Base-by-base conservation (phyloP, 208 protist genomes). In the Crithidia expoeki region DNA sequence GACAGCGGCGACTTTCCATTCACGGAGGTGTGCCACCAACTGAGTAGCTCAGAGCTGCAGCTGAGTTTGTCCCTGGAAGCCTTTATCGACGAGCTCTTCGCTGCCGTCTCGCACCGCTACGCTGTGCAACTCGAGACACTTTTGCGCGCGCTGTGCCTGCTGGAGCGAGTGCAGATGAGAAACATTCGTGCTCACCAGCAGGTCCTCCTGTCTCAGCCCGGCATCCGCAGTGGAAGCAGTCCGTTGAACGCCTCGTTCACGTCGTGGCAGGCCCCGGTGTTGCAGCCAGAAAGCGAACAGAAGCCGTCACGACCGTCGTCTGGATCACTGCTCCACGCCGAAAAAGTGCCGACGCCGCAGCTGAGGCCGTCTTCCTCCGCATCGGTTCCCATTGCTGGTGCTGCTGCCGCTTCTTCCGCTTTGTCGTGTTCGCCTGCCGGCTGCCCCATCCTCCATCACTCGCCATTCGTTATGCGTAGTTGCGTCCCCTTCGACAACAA, bases 141-240 rank as follows among this genome's bases (percentile, higher is more conserved):
- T 5, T n/a, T 82, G 14, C 72, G 75, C 38, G 74, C 49, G 28
- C 72, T 86, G 36, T 76, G 65, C 19, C 63, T 86, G 19, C 46
- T 86, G 46, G 81, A 86, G 62, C 64, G 53, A 21, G 68, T 82
- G 53, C 81, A 86, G 49, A 64, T 60, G 46, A 59, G 50, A 25
- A 82, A 82, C 68, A 74, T 86, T 19, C 69, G 73, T 16, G 55
- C 50, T 1, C 70, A 79, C n/a, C 61, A 77, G 0, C 50, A 57
- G 50, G 32, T 40, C 5, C 49, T 67, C 1, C 53, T 70, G 1
- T 67, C 61, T 0, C 61, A 67, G 61, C 49, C 47, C 4, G 57
- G 61, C 33, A 11, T 44, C 7, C 61, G 40, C 44, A 65, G 46
- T 50, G 9, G 12, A n/a, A 60, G 25, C 27, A 49, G 21, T 47